Conservation (phyloP, 495 filamentous ascomycete genomes). For the Chaetomidium leptoderma region DNA sequence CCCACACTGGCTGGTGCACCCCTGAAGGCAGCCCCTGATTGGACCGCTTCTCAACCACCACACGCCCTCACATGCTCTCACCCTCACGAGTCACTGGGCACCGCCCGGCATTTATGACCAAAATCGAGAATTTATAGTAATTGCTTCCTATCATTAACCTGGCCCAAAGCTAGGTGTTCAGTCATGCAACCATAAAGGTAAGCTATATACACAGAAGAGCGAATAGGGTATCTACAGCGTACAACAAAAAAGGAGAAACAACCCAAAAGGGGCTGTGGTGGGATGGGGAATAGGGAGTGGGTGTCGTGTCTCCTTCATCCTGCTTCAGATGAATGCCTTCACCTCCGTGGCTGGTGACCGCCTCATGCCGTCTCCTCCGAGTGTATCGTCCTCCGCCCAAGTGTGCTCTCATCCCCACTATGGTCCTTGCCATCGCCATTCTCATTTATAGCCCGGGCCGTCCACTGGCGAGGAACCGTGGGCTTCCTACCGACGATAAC, state of each 20-base stretch:
- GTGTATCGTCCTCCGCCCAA: slow-evolving; percentile 22
- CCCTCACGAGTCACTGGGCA: neutral
- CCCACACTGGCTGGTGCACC: no score
- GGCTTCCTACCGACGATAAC: slow-evolving; percentile 58
- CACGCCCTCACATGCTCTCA: no score
- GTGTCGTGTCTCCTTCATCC: neutral
- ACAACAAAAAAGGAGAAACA: slow-evolving; percentile 3
- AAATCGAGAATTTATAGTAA: no score
- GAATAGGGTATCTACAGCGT: slow-evolving; percentile 19
- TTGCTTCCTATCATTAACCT: neutral
- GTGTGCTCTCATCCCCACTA: slow-evolving; percentile 34
- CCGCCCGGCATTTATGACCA: no score
- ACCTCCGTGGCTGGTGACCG: no score
- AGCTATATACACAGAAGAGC: slow-evolving; percentile 4
- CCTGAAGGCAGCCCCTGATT: no score
- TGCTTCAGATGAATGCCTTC: no score
- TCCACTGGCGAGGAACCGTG: slow-evolving; percentile 25
- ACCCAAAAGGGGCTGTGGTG: neutral
- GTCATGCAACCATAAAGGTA: slow-evolving; percentile 2
- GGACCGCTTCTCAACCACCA: no score
- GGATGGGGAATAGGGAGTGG: neutral
- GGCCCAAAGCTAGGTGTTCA: neutral
- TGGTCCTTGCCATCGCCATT: slow-evolving; percentile 22
- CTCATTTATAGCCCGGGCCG: slow-evolving; percentile 25
- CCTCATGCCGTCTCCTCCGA: slow-evolving; percentile 19